These are phyloP conservation scores for Coniosporium tulheliwenetii DNA, from an alignment of 2,329 filamentous ascomycete species.

Conservation along the genomic window DNA sequence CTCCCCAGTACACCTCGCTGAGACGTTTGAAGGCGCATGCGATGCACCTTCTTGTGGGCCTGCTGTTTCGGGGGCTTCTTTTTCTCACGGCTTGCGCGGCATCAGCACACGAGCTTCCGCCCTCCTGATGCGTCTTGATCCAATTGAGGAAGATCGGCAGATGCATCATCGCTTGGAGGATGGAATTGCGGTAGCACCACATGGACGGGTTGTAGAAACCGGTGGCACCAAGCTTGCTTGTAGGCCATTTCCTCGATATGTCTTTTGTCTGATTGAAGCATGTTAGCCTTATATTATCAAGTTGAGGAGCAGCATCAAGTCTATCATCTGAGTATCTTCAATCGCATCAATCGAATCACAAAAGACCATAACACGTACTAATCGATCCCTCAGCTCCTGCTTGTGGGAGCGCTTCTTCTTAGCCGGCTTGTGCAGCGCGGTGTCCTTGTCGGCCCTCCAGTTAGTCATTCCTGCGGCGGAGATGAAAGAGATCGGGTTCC, in stretches of 20 bases:
- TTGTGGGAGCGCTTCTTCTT: too few relatives aligned
- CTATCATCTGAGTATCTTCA: not conserved
- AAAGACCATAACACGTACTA: not conserved
- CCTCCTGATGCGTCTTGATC: not conserved
- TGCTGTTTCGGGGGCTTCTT: not conserved
- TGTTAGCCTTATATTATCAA: not conserved
- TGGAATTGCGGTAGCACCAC: constrained; percentile 1
- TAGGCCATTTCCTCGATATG: not conserved
- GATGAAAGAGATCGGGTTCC: too few relatives aligned
- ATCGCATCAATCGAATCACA: not conserved
- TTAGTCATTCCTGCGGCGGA: too few relatives aligned
- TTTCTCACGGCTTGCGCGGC: not conserved
- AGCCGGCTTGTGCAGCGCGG: too few relatives aligned
- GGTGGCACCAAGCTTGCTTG: not conserved
- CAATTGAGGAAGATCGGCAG: constrained; percentile 1
- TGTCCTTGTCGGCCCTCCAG: too few relatives aligned
- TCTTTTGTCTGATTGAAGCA: not conserved
- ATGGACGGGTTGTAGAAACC: constrained; percentile 4
- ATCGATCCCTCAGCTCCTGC: too few relatives aligned
- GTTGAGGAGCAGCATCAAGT: not conserved
- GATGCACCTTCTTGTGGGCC: not conserved
- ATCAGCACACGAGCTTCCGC: not conserved
- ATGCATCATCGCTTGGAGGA: constrained; percentile 2
- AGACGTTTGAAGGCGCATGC: not conserved
- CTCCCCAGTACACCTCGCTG: not conserved